These are phyloP conservation scores for Volvariella volvacea DNA, from an alignment of 1,284 basidiomycete species.

Conservation along the genomic window DNA sequence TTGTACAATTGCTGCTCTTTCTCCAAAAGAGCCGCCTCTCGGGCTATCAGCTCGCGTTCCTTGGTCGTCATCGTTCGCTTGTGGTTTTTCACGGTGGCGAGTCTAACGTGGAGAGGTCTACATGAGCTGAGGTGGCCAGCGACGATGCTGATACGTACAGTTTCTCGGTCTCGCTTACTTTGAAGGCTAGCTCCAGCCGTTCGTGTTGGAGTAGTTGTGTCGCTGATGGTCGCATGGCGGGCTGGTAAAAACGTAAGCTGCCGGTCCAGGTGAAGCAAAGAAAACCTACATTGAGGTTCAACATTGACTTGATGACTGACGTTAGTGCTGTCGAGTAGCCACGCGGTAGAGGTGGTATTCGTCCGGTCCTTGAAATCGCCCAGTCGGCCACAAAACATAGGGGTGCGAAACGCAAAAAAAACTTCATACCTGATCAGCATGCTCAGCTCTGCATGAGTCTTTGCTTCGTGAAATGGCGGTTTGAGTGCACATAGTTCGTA, in stretches of 20 bases:
- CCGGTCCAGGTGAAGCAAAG: conserved; percentile 2
- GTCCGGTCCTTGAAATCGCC: conserved; percentile 52
- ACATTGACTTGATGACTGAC: conserved; percentile 79
- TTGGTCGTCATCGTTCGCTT: conserved; percentile 46
- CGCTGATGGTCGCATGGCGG: conserved; percentile 78
- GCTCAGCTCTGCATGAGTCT: conserved; percentile 80
- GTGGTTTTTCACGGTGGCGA: conserved; percentile 56
- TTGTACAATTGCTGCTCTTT: conserved; percentile 45
- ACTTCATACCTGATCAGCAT: conserved; percentile 64
- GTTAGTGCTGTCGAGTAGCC: conserved; percentile 72
- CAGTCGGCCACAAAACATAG: not conserved
- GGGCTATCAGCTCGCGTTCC: conserved; percentile 61
- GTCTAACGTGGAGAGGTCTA: conserved; percentile 28
- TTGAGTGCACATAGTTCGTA: conserved; percentile 92
- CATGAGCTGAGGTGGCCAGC: not conserved
- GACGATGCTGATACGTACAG: conserved; percentile 43
- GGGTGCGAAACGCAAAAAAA: not conserved
- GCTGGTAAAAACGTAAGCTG: conserved; percentile 33
- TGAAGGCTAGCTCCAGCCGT: conserved; percentile 64
- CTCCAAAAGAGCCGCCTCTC: conserved; percentile 49
- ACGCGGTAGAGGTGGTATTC: conserved; percentile 80
- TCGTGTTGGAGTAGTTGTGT: conserved; percentile 74
- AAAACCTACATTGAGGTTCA: conserved; percentile 70
- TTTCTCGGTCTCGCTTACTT: conserved; percentile 72
- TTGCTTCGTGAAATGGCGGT: conserved; percentile 87